Evolutionary conservation across 352 stramenopile genomes (phyloP).

Genomic region (Globisporangium abappressorium): DNA sequence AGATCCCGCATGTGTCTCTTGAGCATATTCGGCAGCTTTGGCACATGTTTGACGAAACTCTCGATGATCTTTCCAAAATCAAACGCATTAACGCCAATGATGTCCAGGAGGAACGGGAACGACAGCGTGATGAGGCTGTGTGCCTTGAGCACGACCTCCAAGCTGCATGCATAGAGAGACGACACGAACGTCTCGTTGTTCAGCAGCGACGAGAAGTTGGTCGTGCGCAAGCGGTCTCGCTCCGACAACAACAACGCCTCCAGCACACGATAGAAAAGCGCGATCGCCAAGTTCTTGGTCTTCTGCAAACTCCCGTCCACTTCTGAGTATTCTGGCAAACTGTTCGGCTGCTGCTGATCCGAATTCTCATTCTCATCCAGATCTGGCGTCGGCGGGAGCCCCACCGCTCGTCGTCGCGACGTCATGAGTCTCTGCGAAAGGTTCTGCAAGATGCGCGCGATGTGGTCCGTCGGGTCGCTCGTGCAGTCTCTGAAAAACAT

Average conservation of each 20-base stretch:
- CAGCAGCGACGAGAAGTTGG: constrained; percentile 76
- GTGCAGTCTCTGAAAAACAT: constrained; percentile 60
- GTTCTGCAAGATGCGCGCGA: constrained; percentile 44
- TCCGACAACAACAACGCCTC: constrained; percentile 74
- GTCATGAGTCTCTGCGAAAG: constrained; percentile 51
- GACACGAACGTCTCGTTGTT: constrained; percentile 80
- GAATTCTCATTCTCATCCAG: constrained; percentile 15
- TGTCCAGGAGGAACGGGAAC: constrained; percentile 78
- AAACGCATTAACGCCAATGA: constrained; percentile 75
- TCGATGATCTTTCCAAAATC: constrained; percentile 87
- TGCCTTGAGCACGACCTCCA: constrained; percentile 82
- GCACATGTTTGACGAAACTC: constrained; percentile 84
- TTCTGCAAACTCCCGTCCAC: constrained; percentile 79
- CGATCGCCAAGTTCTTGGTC: constrained; percentile 57
- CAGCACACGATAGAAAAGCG: constrained; percentile 81
- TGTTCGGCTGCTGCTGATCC: not conserved
- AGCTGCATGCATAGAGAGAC: constrained; percentile 78
- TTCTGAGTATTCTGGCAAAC: constrained; percentile 30
- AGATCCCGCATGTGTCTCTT: constrained; percentile 87
- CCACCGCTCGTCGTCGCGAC: constrained; percentile 25
- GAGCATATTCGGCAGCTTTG: constrained; percentile 62
- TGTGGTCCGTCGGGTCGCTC: constrained; percentile 51
- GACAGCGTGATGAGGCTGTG: constrained; percentile 84
- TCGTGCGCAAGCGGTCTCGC: constrained; percentile 55
- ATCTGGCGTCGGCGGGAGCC: constrained; percentile 2